Conservation (phyloP, 129 eudicot genomes). For the Helianthus annuus region HanXRQr2.0-SUNRISE NC_035448.2:5032465-5032964, state of each 20-base stretch:
- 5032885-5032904: slow-evolving; percentile 54
- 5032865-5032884: slow-evolving; percentile 93
- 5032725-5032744: neutral
- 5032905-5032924: neutral
- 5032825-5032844: slow-evolving; percentile 79
- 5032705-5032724: neutral
- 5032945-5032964: neutral
- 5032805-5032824: slow-evolving; percentile 78
- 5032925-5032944: neutral
- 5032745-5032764: neutral
- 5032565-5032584: neutral
- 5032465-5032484: neutral
- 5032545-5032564: neutral
- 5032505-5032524: neutral
- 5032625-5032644: neutral
- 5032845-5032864: slow-evolving; percentile 77
- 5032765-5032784: slow-evolving; percentile 59
- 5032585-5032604: neutral
- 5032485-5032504: neutral
- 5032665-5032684: neutral
- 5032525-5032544: neutral
- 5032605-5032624: neutral
- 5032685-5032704: slow-evolving; percentile 8
- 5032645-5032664: no score
- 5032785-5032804: slow-evolving; percentile 96